Evolutionary conservation across 2,329 filamentous ascomycete species (phyloP).

Genomic region (Dactylonectria estremocensis): DNA sequence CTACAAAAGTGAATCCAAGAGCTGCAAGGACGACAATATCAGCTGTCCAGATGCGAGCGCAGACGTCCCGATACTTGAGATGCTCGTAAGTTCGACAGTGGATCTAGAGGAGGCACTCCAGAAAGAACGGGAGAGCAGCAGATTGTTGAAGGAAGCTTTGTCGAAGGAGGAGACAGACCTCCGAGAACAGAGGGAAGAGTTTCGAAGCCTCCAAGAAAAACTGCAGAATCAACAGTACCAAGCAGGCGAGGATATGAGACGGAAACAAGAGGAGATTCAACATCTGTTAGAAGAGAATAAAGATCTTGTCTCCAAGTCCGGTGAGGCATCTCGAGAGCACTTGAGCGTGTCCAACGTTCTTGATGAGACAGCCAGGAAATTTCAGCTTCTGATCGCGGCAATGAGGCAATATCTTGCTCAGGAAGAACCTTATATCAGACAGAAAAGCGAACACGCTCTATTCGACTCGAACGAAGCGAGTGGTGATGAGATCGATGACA

Average conservation of each 20-base stretch:
- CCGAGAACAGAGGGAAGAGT: not conserved
- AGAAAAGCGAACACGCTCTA: not conserved
- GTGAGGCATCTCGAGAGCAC: constrained; percentile 1
- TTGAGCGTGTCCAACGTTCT: not conserved
- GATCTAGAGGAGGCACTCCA: not conserved
- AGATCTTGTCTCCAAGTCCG: not conserved
- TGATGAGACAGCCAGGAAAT: not conserved
- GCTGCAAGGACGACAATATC: not conserved
- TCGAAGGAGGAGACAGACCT: not conserved
- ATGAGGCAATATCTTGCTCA: not conserved
- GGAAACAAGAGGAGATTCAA: not conserved
- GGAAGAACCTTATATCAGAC: constrained; percentile 1
- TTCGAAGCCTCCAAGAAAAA: not conserved
- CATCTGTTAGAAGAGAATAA: not conserved
- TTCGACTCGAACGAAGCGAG: not conserved
- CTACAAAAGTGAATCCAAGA: not conserved
- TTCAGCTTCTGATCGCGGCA: not conserved
- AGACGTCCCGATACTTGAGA: not conserved
- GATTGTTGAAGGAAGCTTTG: not conserved
- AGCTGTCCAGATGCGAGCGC: not conserved
- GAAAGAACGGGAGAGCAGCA: not conserved
- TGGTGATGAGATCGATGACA: not conserved
- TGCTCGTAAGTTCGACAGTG: not conserved
- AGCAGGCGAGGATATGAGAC: not conserved
- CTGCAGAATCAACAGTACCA: not conserved